Evolutionary conservation across 116 monocot genomes (phyloP), one percentile per base, ranked within the genome.

Genomic region (Phalaenopsis hybrid): DNA sequence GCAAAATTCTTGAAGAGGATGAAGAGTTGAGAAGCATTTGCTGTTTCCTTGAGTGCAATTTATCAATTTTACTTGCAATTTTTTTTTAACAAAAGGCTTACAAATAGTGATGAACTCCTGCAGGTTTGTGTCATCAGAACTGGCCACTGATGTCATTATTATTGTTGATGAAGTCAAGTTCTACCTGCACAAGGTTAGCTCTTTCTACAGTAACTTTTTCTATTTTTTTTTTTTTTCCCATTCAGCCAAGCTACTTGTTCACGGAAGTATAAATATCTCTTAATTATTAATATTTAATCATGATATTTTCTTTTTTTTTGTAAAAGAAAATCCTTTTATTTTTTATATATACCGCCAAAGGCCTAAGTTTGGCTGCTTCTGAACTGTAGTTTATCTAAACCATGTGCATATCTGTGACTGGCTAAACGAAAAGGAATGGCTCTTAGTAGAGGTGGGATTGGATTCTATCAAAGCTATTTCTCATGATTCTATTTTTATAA

Each of bases 91-190:
- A 25, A 25, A 16, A 85, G 9, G n/a, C 37, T 88, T 80, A 73
- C 33, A 9, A 52, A 70, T 79, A 28, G 23, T 72, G 11, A n/a
- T 80, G 13, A 12, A 73, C 28, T 58, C 15, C 20, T 89, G 86
- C 94, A 97, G 96, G 82, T 94, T 81, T 83, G 89, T 94, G 59
- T 90, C 84, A 15, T 94, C 92, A 44, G 96, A 97, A 77, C 86
- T 97, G 20, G 80, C 91, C 18, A 89, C 91, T 17, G 96, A 96
- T 72, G 80, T 96, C 5, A 81, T 87, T 41, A 77, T 96, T 18
- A 72, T 81, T 49, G 87, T 96, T 55, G 89, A 81, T 18, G 94
- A 92, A 70, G 85, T 85, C 28, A 92, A 86, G 84, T 96, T 94
- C 83, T 87, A 85, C 83, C 87, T 96, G 50, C 96, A 96, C 85